Evolutionary conservation across 192 early-diverging fungal genomes (phyloP).

Genomic region (Linderina pennispora): DNA sequence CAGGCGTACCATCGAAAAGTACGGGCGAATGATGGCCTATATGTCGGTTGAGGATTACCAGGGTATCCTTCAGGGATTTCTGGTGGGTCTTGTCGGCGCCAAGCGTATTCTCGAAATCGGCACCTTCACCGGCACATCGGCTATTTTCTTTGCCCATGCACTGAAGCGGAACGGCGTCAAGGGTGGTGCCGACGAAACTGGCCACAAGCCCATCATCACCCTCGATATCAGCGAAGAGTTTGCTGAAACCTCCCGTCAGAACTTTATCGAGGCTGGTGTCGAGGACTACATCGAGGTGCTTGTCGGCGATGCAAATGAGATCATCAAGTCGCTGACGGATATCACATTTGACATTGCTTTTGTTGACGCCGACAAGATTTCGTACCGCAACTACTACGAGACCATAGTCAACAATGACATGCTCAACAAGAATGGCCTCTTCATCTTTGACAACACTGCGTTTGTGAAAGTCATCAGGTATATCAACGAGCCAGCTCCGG

Average conservation of each 20-base stretch:
- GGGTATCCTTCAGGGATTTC: slow-evolving; percentile 47
- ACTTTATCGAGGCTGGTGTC: slow-evolving; percentile 26
- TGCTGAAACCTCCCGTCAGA: slow-evolving; percentile 37
- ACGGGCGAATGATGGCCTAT: slow-evolving; percentile 7
- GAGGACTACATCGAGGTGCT: slow-evolving; percentile 44
- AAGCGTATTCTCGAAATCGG: slow-evolving; percentile 60
- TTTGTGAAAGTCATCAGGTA: slow-evolving; percentile 13
- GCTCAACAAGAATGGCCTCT: slow-evolving; percentile 51
- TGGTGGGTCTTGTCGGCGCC: slow-evolving; percentile 49
- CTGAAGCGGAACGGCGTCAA: slow-evolving; percentile 42
- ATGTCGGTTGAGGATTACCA: slow-evolving; percentile 48
- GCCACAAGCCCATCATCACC: slow-evolving; percentile 33
- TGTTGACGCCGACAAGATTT: slow-evolving; percentile 67
- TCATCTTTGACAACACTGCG: slow-evolving; percentile 62
- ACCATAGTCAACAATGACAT: slow-evolving; percentile 53
- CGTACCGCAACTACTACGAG: slow-evolving; percentile 60
- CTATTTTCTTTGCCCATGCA: slow-evolving; percentile 62
- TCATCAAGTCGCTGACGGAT: slow-evolving; percentile 28
- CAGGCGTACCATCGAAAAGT: slow-evolving; percentile 2
- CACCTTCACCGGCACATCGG: slow-evolving; percentile 58
- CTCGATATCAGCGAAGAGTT: slow-evolving; percentile 51
- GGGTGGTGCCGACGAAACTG: slow-evolving; percentile 4
- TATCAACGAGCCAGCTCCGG: slow-evolving; percentile 11
- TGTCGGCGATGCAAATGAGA: slow-evolving; percentile 24
- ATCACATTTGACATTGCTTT: slow-evolving; percentile 58